Base-by-base conservation (phyloP, 306 rosid species). In the Begonia masoniana region DNA sequence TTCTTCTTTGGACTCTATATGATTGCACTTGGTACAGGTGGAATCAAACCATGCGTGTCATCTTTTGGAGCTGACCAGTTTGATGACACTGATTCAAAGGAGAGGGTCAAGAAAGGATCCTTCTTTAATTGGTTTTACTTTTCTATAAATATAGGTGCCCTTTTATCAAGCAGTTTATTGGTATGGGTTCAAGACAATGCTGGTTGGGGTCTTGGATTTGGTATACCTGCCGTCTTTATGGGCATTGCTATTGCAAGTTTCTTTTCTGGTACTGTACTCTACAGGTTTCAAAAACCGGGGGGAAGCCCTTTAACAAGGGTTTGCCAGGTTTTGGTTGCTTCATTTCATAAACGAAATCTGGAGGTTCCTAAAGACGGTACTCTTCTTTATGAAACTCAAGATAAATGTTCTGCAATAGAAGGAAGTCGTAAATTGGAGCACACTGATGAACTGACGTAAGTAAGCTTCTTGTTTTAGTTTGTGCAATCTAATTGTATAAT, bases 81-180 rank as follows among this genome's bases (percentile, higher is more conserved):
- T 77, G 99, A 91, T 68, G 99, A 91, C 68, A 83, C 96, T 41
- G 96, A 91, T 68, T 8, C 88, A 12, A 59, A 10, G 58, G 99
- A 91, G 78, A 83, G 94, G 78, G 67, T 77, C 15, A 86, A 79
- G 71, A 91, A 91, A 71, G 96, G 96, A 47, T 91, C 94, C 23
- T 91, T 91, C 75, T 91, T 91, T 76, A 91, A 91, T 71, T 91
- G 96, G 99, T 91, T 77, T 76, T 91, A 91, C 78, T 91, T 91
- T 61, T 86, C 92, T 56, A 71, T 91, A 70, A 86, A 91, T 70
- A 70, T 86, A 10, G 99, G 96, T 13, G 99, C 96, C 62, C 78
- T 91, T 42, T 55, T 86, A 67, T 91, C 99, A 42, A 83, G 99
- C 75, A 78, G 75, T 61, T 59, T 86, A 0, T 56, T 86, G 65